These are phyloP conservation scores for Dothiorella sarmentorum DNA, from an alignment of 2,329 filamentous ascomycete species.

Conservation along the genomic window DNA sequence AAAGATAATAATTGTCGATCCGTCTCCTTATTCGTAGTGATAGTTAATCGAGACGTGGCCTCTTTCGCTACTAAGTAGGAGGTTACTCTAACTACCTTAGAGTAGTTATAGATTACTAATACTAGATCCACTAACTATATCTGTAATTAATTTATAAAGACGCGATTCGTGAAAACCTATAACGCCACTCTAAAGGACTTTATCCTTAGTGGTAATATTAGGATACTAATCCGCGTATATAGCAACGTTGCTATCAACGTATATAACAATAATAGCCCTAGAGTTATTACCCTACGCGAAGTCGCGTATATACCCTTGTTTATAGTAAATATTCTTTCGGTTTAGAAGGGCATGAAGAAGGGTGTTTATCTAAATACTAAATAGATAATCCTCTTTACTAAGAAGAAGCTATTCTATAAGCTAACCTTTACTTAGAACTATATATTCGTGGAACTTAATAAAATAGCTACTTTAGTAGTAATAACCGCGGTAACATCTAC, in stretches of 20 bases:
- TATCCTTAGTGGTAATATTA: neutral
- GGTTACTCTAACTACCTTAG: neutral
- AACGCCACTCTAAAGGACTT: neutral
- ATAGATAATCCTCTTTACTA: neutral
- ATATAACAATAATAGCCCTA: no score
- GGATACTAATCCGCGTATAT: neutral
- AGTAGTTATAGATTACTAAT: neutral
- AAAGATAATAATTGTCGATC: neutral
- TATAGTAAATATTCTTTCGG: neutral
- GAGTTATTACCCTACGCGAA: neutral
- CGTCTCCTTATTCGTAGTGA: neutral
- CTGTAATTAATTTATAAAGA: neutral
- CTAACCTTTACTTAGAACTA: neutral
- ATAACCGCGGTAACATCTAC: neutral
- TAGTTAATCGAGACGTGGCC: no score
- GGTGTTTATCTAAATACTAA: neutral
- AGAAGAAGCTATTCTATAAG: neutral
- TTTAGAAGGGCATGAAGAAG: neutral
- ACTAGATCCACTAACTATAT: neutral
- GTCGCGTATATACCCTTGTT: neutral
- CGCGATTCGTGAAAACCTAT: neutral
- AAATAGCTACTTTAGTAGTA: rapidly evolving
- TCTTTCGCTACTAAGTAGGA: neutral
- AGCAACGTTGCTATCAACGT: neutral
- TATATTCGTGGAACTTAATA: neutral